A percentile compares a stretch with the other conserved stretches of the same genome.
phyloP scores from a whole-genome alignment of 306 rosid species.

The Hippophae gyantsensis region DNA sequence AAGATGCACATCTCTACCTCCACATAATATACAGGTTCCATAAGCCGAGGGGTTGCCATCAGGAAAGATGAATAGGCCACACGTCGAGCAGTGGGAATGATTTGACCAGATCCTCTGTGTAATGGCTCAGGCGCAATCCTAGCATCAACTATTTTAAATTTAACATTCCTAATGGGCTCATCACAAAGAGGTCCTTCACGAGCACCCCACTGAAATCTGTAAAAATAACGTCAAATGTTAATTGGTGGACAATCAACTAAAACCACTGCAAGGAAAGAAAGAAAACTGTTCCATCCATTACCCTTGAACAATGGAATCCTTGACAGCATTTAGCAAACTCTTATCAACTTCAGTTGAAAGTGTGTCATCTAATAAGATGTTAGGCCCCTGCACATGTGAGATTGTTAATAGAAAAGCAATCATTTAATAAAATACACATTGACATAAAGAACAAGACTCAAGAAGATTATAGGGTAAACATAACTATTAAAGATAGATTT shows the following conservation, averaged over 20 bases:
- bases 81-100: conserved; percentile 84
- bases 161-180: conserved; percentile 93
- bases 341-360: conserved; percentile 95
- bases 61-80: conserved; percentile 95
- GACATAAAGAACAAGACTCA: no score
- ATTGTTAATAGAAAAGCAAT: conserved; percentile 13
- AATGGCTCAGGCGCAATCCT: conserved; percentile 86
- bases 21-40: conserved; percentile 93
- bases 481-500: no score
- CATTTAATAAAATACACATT: no score
- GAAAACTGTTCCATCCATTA: conserved; percentile 19
- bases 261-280: neutral
- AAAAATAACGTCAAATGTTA: conserved; percentile 16
- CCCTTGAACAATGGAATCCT: conserved; percentile 99
- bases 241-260: conserved; percentile 9
- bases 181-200: conserved; percentile 98
- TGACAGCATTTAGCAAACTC: conserved; percentile 69
- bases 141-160: conserved; percentile 98
- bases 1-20: conserved; percentile 41
- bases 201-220: conserved; percentile 99
- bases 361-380: conserved; percentile 84
- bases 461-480: no score
- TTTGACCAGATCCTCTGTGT: conserved; percentile 88
- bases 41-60: conserved; percentile 95
- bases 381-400: conserved; percentile 64